A percentile compares a stretch with the other conserved stretches of the same genome.
Evolutionary conservation across 2,329 filamentous ascomycete species (phyloP).

Genomic region (Fusarium palustre): DNA sequence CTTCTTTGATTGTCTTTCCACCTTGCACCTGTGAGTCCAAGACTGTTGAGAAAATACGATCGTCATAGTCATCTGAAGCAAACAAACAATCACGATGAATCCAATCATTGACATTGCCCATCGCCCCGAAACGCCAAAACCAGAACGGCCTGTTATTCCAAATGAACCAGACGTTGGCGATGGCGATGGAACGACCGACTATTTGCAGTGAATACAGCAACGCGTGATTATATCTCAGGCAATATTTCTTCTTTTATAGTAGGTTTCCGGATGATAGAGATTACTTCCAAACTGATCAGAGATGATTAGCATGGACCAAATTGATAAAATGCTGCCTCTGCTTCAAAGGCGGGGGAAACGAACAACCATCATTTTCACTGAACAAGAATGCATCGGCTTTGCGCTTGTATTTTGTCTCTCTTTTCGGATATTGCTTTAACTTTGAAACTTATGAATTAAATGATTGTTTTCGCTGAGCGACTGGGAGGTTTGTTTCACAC

Average conservation of each 20-base stretch:
- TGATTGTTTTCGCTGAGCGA: not conserved
- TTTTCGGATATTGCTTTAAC: not conserved
- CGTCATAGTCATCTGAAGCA: not conserved
- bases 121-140: constrained; percentile 51
- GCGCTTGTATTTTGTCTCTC: not conserved
- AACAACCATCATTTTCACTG: not conserved
- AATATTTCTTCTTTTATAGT: constrained; percentile 9
- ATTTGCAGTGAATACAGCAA: constrained; percentile 18
- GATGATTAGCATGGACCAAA: constrained; percentile 24
- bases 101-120: constrained; percentile 25
- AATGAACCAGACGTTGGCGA: constrained; percentile 49
- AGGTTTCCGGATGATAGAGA: constrained; percentile 8
- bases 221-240: not conserved
- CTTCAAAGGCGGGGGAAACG: constrained; percentile 12
- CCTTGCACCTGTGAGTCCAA: not conserved
- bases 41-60: not conserved
- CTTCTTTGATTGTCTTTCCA: not conserved
- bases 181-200: constrained; percentile 50
- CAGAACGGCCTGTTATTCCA: constrained; percentile 46
- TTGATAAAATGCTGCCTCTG: constrained; percentile 4
- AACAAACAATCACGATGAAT: constrained; percentile 15
- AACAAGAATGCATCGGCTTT: not conserved
- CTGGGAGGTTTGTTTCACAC: not conserved
- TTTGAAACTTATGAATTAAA: too few species aligned
- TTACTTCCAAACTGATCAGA: constrained; percentile 29